Conservation (phyloP, 805 yeast species). For the Wickerhamiella musiphila region DNA sequence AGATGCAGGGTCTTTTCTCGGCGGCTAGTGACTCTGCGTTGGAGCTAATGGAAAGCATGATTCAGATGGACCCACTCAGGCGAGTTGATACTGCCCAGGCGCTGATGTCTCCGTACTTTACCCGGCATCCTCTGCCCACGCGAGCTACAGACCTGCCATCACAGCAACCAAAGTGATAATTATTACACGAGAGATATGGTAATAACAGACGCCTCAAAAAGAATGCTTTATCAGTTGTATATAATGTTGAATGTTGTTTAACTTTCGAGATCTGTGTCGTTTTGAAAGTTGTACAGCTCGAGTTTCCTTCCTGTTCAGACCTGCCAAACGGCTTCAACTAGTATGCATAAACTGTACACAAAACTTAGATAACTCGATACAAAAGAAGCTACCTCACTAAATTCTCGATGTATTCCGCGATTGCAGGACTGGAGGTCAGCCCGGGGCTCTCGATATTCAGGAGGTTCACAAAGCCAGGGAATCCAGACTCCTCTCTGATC, state of each 20-base stretch:
- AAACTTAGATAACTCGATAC: neutral
- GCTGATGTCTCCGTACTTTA: conserved; percentile 47
- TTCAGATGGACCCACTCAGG: conserved; percentile 60
- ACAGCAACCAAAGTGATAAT: conserved; percentile 5
- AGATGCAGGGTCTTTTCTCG: conserved; percentile 63
- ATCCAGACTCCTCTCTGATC: conserved; percentile 51
- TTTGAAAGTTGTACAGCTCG: neutral
- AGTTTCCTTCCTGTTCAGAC: no score
- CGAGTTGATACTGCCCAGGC: conserved; percentile 52
- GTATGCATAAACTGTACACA: no score
- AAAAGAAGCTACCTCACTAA: conserved; percentile 4
- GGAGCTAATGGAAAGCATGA: conserved; percentile 54
- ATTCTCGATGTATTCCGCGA: conserved; percentile 49
- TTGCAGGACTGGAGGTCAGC: conserved; percentile 65
- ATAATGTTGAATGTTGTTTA: neutral
- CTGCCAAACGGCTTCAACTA: no score
- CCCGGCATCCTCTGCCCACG: conserved; percentile 60
- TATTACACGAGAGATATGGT: neutral
- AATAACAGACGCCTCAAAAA: neutral
- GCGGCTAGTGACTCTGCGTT: conserved; percentile 82
- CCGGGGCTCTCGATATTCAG: conserved; percentile 88
- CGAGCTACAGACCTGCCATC: conserved; percentile 45
- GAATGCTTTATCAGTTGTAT: neutral
- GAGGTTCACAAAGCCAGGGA: conserved; percentile 62
- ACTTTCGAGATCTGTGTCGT: neutral